phyloP scores from a whole-genome alignment of 257 asterid species.

The Vinca minor region DNA sequence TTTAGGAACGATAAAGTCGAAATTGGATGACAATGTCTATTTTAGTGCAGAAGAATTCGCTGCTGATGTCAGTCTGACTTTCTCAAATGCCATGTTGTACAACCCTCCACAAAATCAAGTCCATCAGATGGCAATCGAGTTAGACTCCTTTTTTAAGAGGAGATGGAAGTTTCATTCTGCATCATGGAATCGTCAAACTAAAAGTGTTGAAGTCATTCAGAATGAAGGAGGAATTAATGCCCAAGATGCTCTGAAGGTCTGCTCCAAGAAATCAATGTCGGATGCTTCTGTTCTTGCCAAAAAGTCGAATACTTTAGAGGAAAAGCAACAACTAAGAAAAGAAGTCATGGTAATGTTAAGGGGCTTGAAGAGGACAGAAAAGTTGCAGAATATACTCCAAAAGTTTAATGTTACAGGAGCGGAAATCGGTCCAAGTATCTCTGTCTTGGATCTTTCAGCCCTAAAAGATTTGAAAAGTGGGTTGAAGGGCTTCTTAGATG shows the following conservation, averaged over 20 bases:
- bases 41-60: conserved; percentile 50
- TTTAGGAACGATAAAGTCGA: conserved; percentile 59
- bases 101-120: conserved; percentile 48
- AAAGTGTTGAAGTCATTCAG: conserved; percentile 12
- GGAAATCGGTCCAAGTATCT: conserved; percentile 17
- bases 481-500: conserved; percentile 21
- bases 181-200: conserved; percentile 26
- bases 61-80: conserved; percentile 61
- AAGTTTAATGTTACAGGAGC: conserved; percentile 25
- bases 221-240: conserved; percentile 19
- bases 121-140: conserved; percentile 43
- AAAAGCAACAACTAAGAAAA: conserved; percentile 31
- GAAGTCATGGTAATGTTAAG: conserved; percentile 28
- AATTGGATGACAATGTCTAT: conserved; percentile 45
- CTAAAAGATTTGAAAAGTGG: conserved; percentile 40
- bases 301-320: conserved; percentile 30
- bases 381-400: conserved; percentile 23
- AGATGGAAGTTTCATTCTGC: conserved; percentile 50
- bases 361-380: conserved; percentile 27
- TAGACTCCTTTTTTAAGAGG: conserved; percentile 34
- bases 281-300: conserved; percentile 16
- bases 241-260: conserved; percentile 16
- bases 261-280: conserved; percentile 13
- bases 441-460: conserved; percentile 31
- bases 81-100: conserved; percentile 63